Evolutionary conservation across 495 filamentous ascomycete genomes (phyloP).

Genomic region (Penicillium macrosclerotiorum): DNA sequence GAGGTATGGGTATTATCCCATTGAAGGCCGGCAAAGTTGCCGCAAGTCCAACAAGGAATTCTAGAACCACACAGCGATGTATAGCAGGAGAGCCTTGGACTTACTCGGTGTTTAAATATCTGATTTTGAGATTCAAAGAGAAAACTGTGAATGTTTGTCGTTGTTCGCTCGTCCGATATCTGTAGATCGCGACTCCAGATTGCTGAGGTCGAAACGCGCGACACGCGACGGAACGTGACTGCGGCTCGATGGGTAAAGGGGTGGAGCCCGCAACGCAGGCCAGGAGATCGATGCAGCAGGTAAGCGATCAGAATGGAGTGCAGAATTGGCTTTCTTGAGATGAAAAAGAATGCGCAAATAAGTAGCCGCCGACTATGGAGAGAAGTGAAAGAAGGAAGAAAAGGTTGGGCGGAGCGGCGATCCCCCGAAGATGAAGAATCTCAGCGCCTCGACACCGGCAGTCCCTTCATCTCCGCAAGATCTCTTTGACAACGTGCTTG

Average conservation of each 20-base stretch:
- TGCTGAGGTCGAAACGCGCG: constrained; percentile 22
- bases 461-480: no score
- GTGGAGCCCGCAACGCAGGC: constrained; percentile 9
- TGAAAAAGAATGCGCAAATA: no score
- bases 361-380: no score
- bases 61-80: no score
- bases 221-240: constrained; percentile 31
- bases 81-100: no score
- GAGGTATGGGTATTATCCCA: no score
- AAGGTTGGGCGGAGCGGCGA: background rate
- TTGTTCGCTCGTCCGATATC: background rate
- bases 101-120: no score
- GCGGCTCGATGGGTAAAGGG: background rate
- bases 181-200: constrained; percentile 21
- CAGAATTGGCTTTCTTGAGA: no score
- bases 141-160: background rate
- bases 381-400: background rate
- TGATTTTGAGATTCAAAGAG: background rate
- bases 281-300: background rate
- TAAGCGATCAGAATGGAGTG: background rate
- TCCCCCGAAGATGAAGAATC: background rate
- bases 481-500: no score
- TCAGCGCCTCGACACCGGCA: background rate
- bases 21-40: no score
- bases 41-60: no score